These are phyloP conservation scores for Conoideocrella luteorostrata DNA, from an alignment of 2,329 filamentous ascomycete species.

Conservation along the genomic window DNA sequence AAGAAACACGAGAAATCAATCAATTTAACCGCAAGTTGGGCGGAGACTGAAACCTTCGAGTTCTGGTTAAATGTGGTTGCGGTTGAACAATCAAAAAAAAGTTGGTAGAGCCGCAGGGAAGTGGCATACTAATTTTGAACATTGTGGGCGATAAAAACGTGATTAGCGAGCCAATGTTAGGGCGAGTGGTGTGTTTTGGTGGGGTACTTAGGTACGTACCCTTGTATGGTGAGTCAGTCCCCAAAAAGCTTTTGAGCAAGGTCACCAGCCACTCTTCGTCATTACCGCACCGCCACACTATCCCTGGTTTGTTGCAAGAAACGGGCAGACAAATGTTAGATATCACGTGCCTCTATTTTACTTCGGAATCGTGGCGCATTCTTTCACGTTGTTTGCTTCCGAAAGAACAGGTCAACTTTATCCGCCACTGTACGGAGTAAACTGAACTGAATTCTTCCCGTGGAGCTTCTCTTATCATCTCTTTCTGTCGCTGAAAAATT, in stretches of 20 bases:
- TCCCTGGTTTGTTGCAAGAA: no score
- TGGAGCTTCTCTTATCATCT: no score
- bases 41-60: slow-evolving; percentile 99
- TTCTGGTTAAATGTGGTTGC: slow-evolving; percentile 47
- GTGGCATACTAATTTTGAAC: slow-evolving; percentile 21
- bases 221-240: no score
- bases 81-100: slow-evolving; percentile 20
- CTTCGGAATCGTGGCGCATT: slow-evolving; percentile 4
- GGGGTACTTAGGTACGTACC: slow-evolving; percentile 4
- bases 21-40: slow-evolving; percentile 97
- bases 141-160: slow-evolving; percentile 27
- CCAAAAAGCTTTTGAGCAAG: no score
- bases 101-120: slow-evolving; percentile 18
- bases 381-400: neutral
- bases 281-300: slow-evolving; percentile 7
- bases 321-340: neutral
- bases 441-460: no score
- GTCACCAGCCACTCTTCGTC: neutral
- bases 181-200: slow-evolving; percentile 12
- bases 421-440: slow-evolving; percentile 2
- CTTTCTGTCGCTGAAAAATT: no score
- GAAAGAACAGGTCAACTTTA: neutral
- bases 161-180: slow-evolving; percentile 21
- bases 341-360: neutral
- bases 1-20: slow-evolving; percentile 92